These are phyloP conservation scores for Talaromyces borbonicus DNA, from an alignment of 495 filamentous ascomycete genomes.

Conservation along the genomic window DNA sequence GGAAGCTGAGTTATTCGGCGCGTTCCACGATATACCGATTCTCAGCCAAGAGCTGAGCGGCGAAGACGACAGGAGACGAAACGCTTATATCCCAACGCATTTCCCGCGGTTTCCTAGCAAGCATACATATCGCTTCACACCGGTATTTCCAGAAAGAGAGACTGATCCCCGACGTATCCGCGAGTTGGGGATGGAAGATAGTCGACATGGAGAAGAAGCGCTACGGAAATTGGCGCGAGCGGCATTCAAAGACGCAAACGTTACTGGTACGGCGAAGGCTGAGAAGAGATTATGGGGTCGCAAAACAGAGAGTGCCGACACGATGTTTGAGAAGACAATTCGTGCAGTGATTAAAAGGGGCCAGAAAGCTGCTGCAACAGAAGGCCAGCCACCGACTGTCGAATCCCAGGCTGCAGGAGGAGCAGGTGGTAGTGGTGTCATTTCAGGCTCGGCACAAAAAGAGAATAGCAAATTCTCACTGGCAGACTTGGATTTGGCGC, in stretches of 20 bases:
- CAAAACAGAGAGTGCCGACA: slow-evolving; percentile 34
- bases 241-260: slow-evolving; percentile 34
- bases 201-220: slow-evolving; percentile 63
- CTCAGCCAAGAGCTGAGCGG: slow-evolving; percentile 46
- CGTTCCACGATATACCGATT: slow-evolving; percentile 30
- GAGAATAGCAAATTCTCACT: slow-evolving; percentile 18
- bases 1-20: slow-evolving; percentile 13
- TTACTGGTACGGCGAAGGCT: slow-evolving; percentile 20
- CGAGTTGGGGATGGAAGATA: slow-evolving; percentile 63
- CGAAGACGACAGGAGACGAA: slow-evolving; percentile 35
- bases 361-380: slow-evolving; percentile 6
- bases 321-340: slow-evolving; percentile 41
- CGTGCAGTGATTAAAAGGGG: slow-evolving; percentile 31
- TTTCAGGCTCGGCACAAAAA: slow-evolving; percentile 20
- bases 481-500: slow-evolving; percentile 32
- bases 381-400: slow-evolving; percentile 13
- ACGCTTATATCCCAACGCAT: slow-evolving; percentile 51
- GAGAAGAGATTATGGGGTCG: slow-evolving; percentile 38
- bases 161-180: slow-evolving; percentile 61
- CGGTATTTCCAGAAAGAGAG: slow-evolving; percentile 55
- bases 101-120: slow-evolving; percentile 63
- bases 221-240: slow-evolving; percentile 54
- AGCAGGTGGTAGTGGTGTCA: no score
- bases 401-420: no score
- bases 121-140: slow-evolving; percentile 63